These are phyloP conservation scores for Rhizophagus prolifer DNA, from an alignment of 192 early-diverging fungal species.

Conservation along the genomic window DNA sequence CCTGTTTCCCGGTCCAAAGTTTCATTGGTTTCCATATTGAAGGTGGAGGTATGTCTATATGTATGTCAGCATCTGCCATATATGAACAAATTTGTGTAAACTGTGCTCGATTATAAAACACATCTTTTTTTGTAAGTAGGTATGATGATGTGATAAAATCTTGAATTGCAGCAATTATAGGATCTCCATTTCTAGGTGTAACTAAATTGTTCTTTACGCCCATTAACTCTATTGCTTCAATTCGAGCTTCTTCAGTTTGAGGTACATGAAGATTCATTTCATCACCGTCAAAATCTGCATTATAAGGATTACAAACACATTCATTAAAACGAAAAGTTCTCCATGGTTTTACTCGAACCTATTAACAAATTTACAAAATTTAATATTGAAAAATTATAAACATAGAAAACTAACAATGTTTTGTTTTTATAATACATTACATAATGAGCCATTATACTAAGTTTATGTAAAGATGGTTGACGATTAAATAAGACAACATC, in stretches of 20 bases:
- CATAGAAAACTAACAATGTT: background rate
- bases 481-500: slow-evolving; percentile 99
- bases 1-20: slow-evolving; percentile 97
- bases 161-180: slow-evolving; percentile 97
- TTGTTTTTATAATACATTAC: slow-evolving; percentile 41
- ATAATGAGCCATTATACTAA: slow-evolving; percentile 97
- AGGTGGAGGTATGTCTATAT: slow-evolving; percentile 93
- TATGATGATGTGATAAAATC: slow-evolving; percentile 99
- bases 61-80: slow-evolving; percentile 79
- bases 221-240: slow-evolving; percentile 96
- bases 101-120: slow-evolving; percentile 91
- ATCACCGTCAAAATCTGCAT: slow-evolving; percentile 99
- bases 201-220: slow-evolving; percentile 96
- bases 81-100: slow-evolving; percentile 93
- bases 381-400: background rate
- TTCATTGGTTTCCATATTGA: slow-evolving; percentile 84
- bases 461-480: slow-evolving; percentile 96
- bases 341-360: slow-evolving; percentile 89
- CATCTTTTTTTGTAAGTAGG: slow-evolving; percentile 89
- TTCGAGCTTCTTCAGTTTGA: slow-evolving; percentile 97
- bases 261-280: slow-evolving; percentile 99
- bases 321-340: slow-evolving; percentile 99
- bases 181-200: slow-evolving; percentile 97
- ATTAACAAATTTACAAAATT: slow-evolving; percentile 12
- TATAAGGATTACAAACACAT: slow-evolving; percentile 99